Evolutionary conservation across 2,329 filamentous ascomycete species (phyloP).

Genomic region (Parasarocladium wereldwijsianum): DNA sequence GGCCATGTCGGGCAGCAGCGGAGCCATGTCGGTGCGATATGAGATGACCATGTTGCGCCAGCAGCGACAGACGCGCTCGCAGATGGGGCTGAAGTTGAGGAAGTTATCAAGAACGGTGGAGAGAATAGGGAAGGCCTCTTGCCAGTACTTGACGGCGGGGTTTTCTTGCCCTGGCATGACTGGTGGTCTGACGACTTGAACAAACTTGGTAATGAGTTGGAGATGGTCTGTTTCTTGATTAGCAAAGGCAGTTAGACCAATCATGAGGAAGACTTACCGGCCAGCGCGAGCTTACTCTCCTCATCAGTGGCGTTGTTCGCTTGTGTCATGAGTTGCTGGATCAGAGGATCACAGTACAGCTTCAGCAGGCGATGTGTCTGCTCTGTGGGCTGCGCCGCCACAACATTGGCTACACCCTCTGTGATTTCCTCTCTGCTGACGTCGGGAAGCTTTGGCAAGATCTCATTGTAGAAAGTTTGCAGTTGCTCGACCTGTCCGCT

Average conservation of each 20-base stretch:
- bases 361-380: slow-evolving; percentile 79
- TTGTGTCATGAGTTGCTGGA: slow-evolving; percentile 71
- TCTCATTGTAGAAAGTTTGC: slow-evolving; percentile 82
- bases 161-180: slow-evolving; percentile 60
- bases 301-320: slow-evolving; percentile 77
- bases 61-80: slow-evolving; percentile 85
- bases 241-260: background rate
- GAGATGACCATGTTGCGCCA: slow-evolving; percentile 97
- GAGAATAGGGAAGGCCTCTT: slow-evolving; percentile 81
- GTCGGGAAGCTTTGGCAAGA: slow-evolving; percentile 72
- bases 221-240: slow-evolving; percentile 51
- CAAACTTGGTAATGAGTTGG: slow-evolving; percentile 81
- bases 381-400: slow-evolving; percentile 68
- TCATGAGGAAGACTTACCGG: slow-evolving; percentile 38
- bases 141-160: slow-evolving; percentile 89
- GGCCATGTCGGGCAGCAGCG: slow-evolving; percentile 71
- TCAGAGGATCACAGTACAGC: slow-evolving; percentile 82
- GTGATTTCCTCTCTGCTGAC: slow-evolving; percentile 91
- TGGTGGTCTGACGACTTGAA: slow-evolving; percentile 63
- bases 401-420: slow-evolving; percentile 83
- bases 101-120: slow-evolving; percentile 81
- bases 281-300: slow-evolving; percentile 70
- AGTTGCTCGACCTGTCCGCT: slow-evolving; percentile 73
- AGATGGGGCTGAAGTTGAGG: slow-evolving; percentile 70
- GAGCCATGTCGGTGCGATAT: slow-evolving; percentile 78